These are phyloP conservation scores for Aspergillus brunneoviolaceus DNA, from an alignment of 2,329 filamentous ascomycete genomes.

Conservation along the genomic window DNA sequence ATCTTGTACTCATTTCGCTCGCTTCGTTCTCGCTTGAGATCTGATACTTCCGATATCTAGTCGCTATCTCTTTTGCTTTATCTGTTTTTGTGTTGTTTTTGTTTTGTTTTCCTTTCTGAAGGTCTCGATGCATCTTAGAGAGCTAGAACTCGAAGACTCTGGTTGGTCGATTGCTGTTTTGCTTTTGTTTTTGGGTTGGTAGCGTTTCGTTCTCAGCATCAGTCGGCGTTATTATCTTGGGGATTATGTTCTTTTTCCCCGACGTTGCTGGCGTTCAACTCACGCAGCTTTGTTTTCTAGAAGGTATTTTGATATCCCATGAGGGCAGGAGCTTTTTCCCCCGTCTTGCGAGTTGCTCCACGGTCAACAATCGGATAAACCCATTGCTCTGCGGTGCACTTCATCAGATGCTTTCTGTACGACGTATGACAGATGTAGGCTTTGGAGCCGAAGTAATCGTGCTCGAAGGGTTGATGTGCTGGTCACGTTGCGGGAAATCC, in stretches of 20 bases:
- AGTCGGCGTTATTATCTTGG: not conserved
- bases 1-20: not conserved
- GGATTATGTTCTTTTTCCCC: not conserved
- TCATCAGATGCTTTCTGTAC: too few relatives aligned
- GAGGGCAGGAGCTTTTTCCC: too few relatives aligned
- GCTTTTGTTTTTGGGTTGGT: not conserved
- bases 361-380: too few relatives aligned
- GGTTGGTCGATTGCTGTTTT: not conserved
- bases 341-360: too few relatives aligned
- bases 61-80: slow-evolving; percentile 1
- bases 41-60: not conserved
- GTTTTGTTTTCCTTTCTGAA: not conserved
- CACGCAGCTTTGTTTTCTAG: not conserved
- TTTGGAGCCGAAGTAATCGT: too few relatives aligned
- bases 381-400: too few relatives aligned
- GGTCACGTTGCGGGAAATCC: too few relatives aligned
- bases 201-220: not conserved
- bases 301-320: not conserved
- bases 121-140: slow-evolving; percentile 12
- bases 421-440: too few relatives aligned
- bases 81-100: not conserved
- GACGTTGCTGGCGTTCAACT: not conserved
- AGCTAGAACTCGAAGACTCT: slow-evolving; percentile 7
- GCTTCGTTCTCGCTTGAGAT: not conserved
- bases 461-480: too few relatives aligned